phyloP scores from a whole-genome alignment of 1,284 basidiomycete genomes.

The Melampsora americana region DNA sequence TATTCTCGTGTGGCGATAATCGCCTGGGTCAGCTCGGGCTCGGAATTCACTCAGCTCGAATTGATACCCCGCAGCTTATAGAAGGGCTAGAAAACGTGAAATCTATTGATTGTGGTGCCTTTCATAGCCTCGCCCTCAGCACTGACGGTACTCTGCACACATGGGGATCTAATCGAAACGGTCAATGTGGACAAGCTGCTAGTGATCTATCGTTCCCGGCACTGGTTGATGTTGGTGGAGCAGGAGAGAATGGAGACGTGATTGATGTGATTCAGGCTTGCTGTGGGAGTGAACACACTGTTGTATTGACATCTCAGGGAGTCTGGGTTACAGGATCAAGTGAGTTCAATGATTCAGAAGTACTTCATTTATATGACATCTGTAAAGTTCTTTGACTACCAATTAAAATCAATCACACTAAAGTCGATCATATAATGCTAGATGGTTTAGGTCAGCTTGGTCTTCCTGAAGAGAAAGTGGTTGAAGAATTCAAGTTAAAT shows the following conservation, averaged over 20 bases:
- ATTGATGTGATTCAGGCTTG: conserved; percentile 34
- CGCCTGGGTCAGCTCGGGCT: conserved; percentile 38
- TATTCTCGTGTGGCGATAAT: conserved; percentile 40
- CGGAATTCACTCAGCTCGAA: conserved; percentile 1
- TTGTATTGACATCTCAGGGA: conserved; percentile 12
- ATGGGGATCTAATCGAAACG: conserved; percentile 32
- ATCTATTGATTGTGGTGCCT: conserved; percentile 24
- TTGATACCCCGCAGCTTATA: conserved; percentile 4
- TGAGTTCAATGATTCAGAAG: conserved; percentile 1
- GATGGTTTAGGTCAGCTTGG: conserved; percentile 37
- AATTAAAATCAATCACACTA: too few species aligned
- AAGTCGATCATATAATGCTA: not conserved
- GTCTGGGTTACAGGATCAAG: conserved; percentile 36
- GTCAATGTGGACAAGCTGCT: conserved; percentile 22
- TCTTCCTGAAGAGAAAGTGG: not conserved
- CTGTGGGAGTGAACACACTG: conserved; percentile 40
- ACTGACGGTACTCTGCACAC: conserved; percentile 24
- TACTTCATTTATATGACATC: too few species aligned
- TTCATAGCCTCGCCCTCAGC: conserved; percentile 22
- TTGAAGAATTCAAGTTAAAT: not conserved
- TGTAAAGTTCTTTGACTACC: too few species aligned
- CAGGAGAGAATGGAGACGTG: conserved; percentile 21
- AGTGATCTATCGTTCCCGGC: conserved; percentile 11
- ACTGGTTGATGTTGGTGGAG: conserved; percentile 33
- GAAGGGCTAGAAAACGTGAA: conserved; percentile 2